Evolutionary conservation across 2,329 filamentous ascomycete species (phyloP), one percentile per base, ranked within the genome.

Genomic region (Fusarium tjaetaba): DNA sequence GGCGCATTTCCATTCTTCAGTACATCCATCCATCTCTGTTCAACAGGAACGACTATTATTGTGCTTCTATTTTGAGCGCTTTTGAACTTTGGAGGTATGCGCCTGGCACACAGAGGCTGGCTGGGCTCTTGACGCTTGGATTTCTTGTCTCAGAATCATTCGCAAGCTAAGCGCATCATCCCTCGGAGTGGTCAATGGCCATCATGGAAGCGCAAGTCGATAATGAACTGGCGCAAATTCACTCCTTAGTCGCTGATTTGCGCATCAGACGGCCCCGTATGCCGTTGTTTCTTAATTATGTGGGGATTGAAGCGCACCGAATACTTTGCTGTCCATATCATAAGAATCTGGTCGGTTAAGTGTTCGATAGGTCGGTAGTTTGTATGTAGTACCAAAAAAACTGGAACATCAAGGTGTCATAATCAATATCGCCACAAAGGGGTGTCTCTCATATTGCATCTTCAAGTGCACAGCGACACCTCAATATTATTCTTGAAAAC

Each of bases 101-200:
- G 51, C 55, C 56, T 46, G 42, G 51, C 49, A 56, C 26, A 26
- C 36, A 41, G 56, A 69, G 56, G 61, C 68, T 62, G 61, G 55
- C 61, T 58, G 43, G 55, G 36, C 38, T 52, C 55, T 73, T 58
- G 26, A 48, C 63, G 56, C 57, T 39, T 68, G 39, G 39, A 36
- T 71, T 68, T 55, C 30, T 36, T 75, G 72, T 75, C 72, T 75
- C 59, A 36, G 65, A 68, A 38, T 66, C 48, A 57, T 60, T 51
- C 26, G 16, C 34, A 72, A 66, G 42, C 60, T 59, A 68, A 72
- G 72, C 66, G 59, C 58, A 73, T 62, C 69, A 65, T 75, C 65
- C 61, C 65, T 71, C 53, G 26, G 57, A 56, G 58, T 56, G 56
- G 51, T 61, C 34, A 38, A 59, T 38, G 30, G 24, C 43, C 42